Evolutionary conservation across 2,329 filamentous ascomycete genomes (phyloP), one percentile per base, ranked within the genome.

Genomic region (Lachnellula willkommii): DNA sequence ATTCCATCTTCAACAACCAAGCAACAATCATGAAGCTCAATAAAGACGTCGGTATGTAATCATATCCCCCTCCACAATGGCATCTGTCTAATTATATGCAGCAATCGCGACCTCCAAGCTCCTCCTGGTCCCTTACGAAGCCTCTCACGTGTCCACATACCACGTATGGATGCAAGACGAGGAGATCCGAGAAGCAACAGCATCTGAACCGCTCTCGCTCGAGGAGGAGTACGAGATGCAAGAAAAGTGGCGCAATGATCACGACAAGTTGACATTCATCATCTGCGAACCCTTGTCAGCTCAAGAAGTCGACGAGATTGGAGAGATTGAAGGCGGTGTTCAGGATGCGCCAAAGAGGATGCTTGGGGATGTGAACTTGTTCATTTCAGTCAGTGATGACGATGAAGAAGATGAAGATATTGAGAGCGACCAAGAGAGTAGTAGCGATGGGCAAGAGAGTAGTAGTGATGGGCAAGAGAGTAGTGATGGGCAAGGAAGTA

Each of bases 231-330:
- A 94, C 71, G 81, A 83, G 50, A 97, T 96, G 85, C 93, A 96
- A 71, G 74, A 75, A n/a, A 90, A 85, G 61, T 97, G 93, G 93
- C 85, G 91, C 39, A 75, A 75, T 20, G 89, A 94, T 43, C 72
- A 75, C 26, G 92, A 97, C 73, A 97, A 97, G 74, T 72, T 97
- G 59, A 97, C 93, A 0, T 97, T 96, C 65, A 96, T 97, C 69
- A 73, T 89, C 53, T 96, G 90, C 68, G 54, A 62, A 28, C 60
- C 57, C 37, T 46, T 52, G 9, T 9, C 28, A 28, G 40, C 51
- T 32, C 11, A 37, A 12, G 24, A 20, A 15, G 43, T 43, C 20
- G 24, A 15, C 43, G 47, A 8, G 2, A 32, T 51, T 11, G 11
- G n/a, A 28, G 36, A 17, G 9, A 28, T 48, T 14, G 36, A 42